Conservation (phyloP, 2,329 filamentous ascomycete genomes). For the Allantophomopsis lycopodina region DNA sequence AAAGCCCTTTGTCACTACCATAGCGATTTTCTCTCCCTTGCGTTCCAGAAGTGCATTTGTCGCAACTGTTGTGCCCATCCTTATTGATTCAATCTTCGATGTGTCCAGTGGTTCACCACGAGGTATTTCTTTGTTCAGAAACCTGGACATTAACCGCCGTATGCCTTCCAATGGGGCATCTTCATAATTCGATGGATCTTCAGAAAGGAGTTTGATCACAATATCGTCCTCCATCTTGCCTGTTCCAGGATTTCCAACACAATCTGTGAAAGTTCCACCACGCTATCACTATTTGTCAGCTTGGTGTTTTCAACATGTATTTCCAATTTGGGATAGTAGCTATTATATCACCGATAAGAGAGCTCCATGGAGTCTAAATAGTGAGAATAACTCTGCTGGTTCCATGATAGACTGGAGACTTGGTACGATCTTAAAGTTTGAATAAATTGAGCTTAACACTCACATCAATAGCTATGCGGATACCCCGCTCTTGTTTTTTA, state of each 20-base stretch:
- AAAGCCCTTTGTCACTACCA: constrained; percentile 81
- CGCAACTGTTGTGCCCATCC: constrained; percentile 92
- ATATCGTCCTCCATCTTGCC: constrained; percentile 61
- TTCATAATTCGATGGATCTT: constrained; percentile 79
- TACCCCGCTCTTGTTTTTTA: constrained; percentile 1
- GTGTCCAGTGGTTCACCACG: constrained; percentile 73
- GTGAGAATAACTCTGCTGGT: too few species aligned
- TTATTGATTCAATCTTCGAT: constrained; percentile 72
- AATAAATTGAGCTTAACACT: too few species aligned
- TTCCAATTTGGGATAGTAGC: too few species aligned
- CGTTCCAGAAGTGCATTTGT: constrained; percentile 85
- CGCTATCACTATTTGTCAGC: constrained; percentile 22
- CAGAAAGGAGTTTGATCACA: constrained; percentile 78
- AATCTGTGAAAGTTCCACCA: constrained; percentile 87
- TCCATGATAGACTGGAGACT: too few species aligned
- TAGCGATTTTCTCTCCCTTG: constrained; percentile 78
- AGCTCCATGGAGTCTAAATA: too few species aligned
- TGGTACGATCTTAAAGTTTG: too few species aligned
- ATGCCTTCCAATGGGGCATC: constrained; percentile 90
- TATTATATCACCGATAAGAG: too few species aligned
- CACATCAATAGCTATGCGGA: constrained; percentile 4
- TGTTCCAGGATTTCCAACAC: constrained; percentile 65
- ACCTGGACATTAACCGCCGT: constrained; percentile 68
- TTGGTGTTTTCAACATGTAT: too few species aligned
- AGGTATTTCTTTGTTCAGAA: constrained; percentile 62